Conservation (phyloP, 305 asterid species). For the Fraxinus ornus region DNA sequence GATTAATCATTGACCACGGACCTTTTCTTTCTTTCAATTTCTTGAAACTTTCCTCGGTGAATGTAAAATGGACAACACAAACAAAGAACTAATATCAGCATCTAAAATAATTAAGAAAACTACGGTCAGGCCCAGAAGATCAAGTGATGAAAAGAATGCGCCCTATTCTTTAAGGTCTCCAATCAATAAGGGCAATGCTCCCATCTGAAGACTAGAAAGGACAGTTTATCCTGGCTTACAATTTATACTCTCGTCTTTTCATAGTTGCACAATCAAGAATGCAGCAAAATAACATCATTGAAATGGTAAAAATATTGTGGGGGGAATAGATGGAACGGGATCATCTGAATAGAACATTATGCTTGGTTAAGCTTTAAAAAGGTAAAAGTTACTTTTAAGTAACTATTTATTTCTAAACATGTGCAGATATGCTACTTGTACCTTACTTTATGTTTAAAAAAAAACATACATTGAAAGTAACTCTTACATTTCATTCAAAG, state of each 20-base stretch:
- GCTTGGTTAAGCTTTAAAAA: background rate
- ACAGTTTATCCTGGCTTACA: background rate
- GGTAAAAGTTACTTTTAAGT: background rate
- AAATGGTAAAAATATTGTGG: background rate
- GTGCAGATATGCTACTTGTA: background rate
- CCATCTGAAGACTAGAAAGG: background rate
- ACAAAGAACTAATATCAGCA: background rate
- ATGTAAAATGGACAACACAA: background rate
- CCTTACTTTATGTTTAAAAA: background rate
- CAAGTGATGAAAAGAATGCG: background rate
- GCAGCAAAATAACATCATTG: background rate
- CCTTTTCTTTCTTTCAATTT: background rate
- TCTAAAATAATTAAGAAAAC: background rate
- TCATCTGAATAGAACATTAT: background rate
- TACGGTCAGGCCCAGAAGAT: background rate
- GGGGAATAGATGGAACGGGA: background rate
- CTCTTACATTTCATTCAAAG: background rate
- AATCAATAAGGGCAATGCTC: background rate
- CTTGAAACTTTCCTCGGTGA: background rate
- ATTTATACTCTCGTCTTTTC: background rate
- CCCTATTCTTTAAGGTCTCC: constrained; percentile 10
- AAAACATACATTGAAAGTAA: background rate
- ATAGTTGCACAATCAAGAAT: background rate
- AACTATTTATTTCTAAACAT: background rate
- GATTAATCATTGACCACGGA: background rate